phyloP scores from a whole-genome alignment of 371 early-diverging fungal genomes.

The Saksenaea oblongispora region DNA sequence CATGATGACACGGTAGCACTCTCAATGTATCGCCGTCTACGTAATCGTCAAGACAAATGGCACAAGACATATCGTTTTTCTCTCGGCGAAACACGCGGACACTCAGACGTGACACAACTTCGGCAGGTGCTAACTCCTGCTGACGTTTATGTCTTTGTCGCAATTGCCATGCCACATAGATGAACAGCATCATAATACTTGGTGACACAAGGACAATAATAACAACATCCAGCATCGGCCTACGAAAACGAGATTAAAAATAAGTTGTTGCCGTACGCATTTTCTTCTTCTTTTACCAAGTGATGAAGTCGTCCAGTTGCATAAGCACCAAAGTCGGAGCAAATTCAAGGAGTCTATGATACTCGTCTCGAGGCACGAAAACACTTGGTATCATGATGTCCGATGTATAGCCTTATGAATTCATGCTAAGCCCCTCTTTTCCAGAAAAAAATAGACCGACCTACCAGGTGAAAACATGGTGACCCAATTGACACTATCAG shows the following conservation, averaged over 20 bases:
- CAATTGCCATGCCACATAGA: slow-evolving; percentile 68
- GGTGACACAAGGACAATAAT: slow-evolving; percentile 71
- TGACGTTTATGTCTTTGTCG: slow-evolving; percentile 58
- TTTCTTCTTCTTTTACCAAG: slow-evolving; percentile 30
- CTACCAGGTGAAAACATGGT: slow-evolving; percentile 89
- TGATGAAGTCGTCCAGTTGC: slow-evolving; percentile 28
- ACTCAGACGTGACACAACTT: slow-evolving; percentile 64
- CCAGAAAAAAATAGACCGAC: slow-evolving; percentile 2
- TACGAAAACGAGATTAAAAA: slow-evolving; percentile 15
- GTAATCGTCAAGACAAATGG: slow-evolving; percentile 94
- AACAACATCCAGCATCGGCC: slow-evolving; percentile 73
- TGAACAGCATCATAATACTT: slow-evolving; percentile 66
- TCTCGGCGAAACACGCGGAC: slow-evolving; percentile 58
- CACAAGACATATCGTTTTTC: slow-evolving; percentile 82
- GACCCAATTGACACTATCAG: slow-evolving; percentile 66
- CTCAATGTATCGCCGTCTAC: slow-evolving; percentile 76
- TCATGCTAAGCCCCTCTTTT: not conserved
- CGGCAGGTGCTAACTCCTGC: slow-evolving; percentile 65
- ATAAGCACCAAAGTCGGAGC: slow-evolving; percentile 44
- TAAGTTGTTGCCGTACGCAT: not conserved
- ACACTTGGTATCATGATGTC: slow-evolving; percentile 78
- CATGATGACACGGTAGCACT: slow-evolving; percentile 86
- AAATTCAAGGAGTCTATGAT: slow-evolving; percentile 45
- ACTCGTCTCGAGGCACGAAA: slow-evolving; percentile 70
- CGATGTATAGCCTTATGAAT: slow-evolving; percentile 63